phyloP scores from a whole-genome alignment of 805 yeast genomes.

The Metschnikowia santaceciliae region DNA sequence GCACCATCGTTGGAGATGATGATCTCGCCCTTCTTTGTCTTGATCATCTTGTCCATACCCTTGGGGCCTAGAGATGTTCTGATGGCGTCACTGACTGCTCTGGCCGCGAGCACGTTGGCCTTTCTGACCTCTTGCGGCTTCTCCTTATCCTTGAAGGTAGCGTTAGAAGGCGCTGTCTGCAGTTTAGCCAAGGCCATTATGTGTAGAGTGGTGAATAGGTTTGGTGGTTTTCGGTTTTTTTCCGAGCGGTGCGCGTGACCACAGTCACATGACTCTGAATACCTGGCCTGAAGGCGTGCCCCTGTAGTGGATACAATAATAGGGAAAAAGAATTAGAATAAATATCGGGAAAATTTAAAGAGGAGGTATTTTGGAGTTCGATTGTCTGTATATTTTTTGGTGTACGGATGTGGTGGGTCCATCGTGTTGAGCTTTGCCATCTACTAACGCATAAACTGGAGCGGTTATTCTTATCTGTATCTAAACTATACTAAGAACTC shows the following conservation, averaged over 20 bases:
- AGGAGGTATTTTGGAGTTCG: too few relatives aligned
- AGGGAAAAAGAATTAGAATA: too few relatives aligned
- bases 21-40: slow-evolving; percentile 87
- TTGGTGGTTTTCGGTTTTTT: slow-evolving; percentile 4
- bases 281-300: too few relatives aligned
- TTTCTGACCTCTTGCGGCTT: slow-evolving; percentile 93
- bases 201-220: neutral
- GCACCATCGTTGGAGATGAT: slow-evolving; percentile 98
- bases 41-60: slow-evolving; percentile 99
- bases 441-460: too few relatives aligned
- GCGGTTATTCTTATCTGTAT: too few relatives aligned
- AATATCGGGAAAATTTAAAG: too few relatives aligned
- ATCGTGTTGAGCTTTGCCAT: too few relatives aligned
- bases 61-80: slow-evolving; percentile 96
- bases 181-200: slow-evolving; percentile 18
- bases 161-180: slow-evolving; percentile 55
- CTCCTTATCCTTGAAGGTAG: slow-evolving; percentile 87
- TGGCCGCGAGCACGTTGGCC: slow-evolving; percentile 84
- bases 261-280: neutral
- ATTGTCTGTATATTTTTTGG: neutral
- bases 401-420: slow-evolving; percentile 1
- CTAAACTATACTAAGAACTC: too few relatives aligned
- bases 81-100: slow-evolving; percentile 93
- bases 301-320: too few relatives aligned
- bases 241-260: neutral